Base-by-base conservation (phyloP, 352 stramenopile genomes). In the Phytophthora melonis region DNA sequence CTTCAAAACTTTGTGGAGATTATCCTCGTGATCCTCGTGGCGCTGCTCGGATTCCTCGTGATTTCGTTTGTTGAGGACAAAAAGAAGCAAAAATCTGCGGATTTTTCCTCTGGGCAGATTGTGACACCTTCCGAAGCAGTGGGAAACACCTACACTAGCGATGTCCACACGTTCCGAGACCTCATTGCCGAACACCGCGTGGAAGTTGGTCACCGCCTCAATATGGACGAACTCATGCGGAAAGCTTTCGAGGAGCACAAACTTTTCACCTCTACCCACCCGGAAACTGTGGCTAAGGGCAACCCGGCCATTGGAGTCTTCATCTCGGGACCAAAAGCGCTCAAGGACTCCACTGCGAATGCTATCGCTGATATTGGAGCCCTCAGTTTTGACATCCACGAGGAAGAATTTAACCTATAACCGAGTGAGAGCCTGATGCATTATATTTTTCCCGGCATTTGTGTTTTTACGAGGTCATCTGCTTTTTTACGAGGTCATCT, bases 1-100 rank as follows among this genome's bases (percentile, higher is more conserved):
- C 76, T 86, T 54, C 68, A 83, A 63, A 69, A 74, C 34, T 72
- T 83, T 16, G 64, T 83, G 19, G 78, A 79, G 60, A 79, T 75
- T 30, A 19, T 61, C 14, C 47, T 72, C 27, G 32, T 86, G 16
- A 75, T 83, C 32, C 13, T 78, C 19, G 30, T 77, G 13, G 58
- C 57, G 3, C 6, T 71, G 34, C 21, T 82, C 11, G 71, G 68
- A 16, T 53, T 63, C 9, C 73, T 68, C 43, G 32, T 49, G 11
- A 34, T 61, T 4, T 27, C 79, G 16, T 50, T 68, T 25, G 27
- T 79, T 4, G 77, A 82, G 34, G 23, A 21, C 18, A 39, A n/a
- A 41, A 27, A 18, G 21, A 30, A 21, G 9, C 8, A 45, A 16
- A 52, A 50, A 3, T 19, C 23, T 57, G 23, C 10, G 50, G 18